phyloP scores from a whole-genome alignment of 768 basidiomycete species.

The Ramaria rubella region DNA sequence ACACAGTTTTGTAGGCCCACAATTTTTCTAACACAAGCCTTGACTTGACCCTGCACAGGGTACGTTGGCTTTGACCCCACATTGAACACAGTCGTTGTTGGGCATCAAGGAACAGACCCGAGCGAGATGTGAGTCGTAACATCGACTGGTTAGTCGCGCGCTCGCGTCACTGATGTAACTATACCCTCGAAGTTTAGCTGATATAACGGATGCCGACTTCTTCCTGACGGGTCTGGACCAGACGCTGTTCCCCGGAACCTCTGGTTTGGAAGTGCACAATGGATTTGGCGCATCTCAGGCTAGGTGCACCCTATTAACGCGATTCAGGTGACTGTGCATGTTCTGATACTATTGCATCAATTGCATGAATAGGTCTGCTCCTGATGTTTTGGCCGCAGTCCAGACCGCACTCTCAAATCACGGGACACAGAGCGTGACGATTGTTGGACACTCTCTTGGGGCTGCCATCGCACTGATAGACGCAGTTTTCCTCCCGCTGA shows the following conservation, averaged over 20 bases:
- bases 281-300: constrained; percentile 41
- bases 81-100: constrained; percentile 26
- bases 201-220: constrained; percentile 35
- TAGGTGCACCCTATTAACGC: neutral
- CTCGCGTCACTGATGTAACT: neutral
- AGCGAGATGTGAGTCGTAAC: constrained; percentile 21
- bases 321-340: neutral
- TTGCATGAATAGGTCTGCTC: constrained; percentile 33
- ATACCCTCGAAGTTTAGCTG: constrained; percentile 24
- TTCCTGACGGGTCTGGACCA: constrained; percentile 28
- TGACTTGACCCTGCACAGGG: neutral
- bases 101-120: constrained; percentile 34
- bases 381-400: constrained; percentile 34
- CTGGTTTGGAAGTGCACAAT: constrained; percentile 34
- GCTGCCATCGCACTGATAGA: constrained; percentile 49
- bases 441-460: constrained; percentile 48
- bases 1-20: constrained; percentile 36
- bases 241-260: constrained; percentile 38
- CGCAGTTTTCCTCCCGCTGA: constrained; percentile 46
- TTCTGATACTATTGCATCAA: too few species aligned
- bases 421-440: constrained; percentile 32
- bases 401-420: constrained; percentile 29
- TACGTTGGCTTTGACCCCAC: constrained; percentile 9
- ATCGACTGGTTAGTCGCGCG: neutral
- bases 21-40: neutral